phyloP scores from a whole-genome alignment of 257 asterid genomes.

The Plantago major region DNA sequence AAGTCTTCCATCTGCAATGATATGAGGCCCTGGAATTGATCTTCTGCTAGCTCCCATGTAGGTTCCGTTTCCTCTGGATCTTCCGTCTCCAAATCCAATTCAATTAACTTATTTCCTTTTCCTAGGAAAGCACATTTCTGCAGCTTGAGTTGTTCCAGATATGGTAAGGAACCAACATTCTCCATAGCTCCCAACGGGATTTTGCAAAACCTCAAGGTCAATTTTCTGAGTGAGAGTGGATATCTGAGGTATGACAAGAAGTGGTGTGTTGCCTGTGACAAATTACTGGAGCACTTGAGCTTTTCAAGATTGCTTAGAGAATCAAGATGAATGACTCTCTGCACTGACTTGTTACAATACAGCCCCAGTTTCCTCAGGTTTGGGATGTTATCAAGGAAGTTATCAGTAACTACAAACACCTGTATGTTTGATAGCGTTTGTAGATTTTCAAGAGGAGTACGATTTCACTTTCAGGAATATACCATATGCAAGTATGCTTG shows the following conservation, averaged over 20 bases:
- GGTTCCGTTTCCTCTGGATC: too few relatives aligned
- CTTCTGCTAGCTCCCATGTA: too few relatives aligned
- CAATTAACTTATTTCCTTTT: not conserved
- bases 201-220: not conserved
- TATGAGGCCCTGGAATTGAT: too few relatives aligned
- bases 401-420: not conserved
- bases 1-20: too few relatives aligned
- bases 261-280: not conserved
- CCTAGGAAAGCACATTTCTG: too few relatives aligned
- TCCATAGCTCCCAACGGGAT: not conserved
- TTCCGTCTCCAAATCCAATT: too few relatives aligned
- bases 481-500: not conserved
- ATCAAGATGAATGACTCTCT: not conserved
- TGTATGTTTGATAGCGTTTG: not conserved
- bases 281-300: not conserved
- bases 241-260: not conserved
- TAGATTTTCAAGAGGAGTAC: not conserved
- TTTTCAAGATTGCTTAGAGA: not conserved
- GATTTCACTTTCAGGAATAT: not conserved
- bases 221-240: not conserved
- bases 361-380: conserved; percentile 6
- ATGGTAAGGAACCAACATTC: not conserved
- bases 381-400: not conserved
- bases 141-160: not conserved
- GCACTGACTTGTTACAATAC: not conserved